Evolutionary conservation across 441 rosid species (phyloP).

Genomic region (Jatropha multifida): DNA sequence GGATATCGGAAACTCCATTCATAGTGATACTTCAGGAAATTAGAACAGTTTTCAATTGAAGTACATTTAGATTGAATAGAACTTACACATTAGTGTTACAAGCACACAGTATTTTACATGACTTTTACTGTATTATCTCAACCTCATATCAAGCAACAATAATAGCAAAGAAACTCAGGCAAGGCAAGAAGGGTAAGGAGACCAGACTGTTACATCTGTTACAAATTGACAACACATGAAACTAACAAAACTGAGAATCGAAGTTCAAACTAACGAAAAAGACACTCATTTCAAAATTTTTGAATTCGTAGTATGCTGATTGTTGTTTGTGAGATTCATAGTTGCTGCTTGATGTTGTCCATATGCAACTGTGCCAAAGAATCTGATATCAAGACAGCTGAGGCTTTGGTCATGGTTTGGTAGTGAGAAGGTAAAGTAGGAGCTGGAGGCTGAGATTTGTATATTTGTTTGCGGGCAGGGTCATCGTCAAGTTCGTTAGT

Average conservation of each 20-base stretch:
- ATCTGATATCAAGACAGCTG: constrained; percentile 42
- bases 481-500: constrained; percentile 49
- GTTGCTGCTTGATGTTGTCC: constrained; percentile 38
- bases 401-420: constrained; percentile 44
- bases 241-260: constrained; percentile 9
- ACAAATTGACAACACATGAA: constrained; percentile 1
- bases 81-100: background rate
- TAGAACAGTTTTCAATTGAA: background rate
- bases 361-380: constrained; percentile 45
- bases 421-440: constrained; percentile 52
- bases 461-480: constrained; percentile 53
- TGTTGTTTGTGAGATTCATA: constrained; percentile 23
- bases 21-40: background rate
- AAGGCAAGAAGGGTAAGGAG: background rate
- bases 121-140: background rate
- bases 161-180: background rate
- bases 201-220: background rate
- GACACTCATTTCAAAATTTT: constrained; percentile 21
- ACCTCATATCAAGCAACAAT: background rate
- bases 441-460: constrained; percentile 82
- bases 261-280: constrained; percentile 14
- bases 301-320: constrained; percentile 17
- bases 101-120: background rate
- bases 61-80: constrained; percentile 1
- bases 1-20: background rate